Percentiles rank a stretch among this genome's conserved stretches.
Evolutionary conservation across 345 rosid genomes (phyloP).

Genomic region (Acer saccharum): DNA sequence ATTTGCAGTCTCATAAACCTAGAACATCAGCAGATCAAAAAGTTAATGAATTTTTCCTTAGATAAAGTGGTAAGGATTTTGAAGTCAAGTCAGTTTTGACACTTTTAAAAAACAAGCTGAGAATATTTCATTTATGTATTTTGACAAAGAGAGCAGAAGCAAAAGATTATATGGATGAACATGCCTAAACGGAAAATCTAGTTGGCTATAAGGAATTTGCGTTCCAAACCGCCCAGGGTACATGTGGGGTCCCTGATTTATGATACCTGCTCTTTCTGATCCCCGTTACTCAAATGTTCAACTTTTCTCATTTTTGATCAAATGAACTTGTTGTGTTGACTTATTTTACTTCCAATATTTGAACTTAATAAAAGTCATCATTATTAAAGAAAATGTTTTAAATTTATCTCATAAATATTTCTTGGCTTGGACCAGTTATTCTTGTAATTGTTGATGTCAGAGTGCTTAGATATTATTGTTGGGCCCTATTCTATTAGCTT

Average conservation of each 20-base stretch:
- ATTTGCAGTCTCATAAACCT: conserved; percentile 1
- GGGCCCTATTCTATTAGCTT: neutral
- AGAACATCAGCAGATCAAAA: neutral
- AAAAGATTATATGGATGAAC: neutral
- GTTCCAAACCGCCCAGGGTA: neutral
- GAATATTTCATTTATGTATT: neutral
- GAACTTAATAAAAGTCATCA: neutral
- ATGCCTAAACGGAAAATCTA: neutral
- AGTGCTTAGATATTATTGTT: neutral
- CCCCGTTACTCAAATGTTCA: neutral
- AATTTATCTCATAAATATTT: neutral
- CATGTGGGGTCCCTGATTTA: neutral
- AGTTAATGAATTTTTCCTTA: neutral
- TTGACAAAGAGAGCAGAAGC: neutral
- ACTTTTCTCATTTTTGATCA: neutral
- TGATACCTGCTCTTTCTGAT: neutral
- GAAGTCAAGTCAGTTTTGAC: neutral
- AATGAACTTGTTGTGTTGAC: neutral
- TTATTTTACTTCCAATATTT: neutral
- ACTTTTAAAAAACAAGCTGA: neutral
- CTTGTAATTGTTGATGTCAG: neutral
- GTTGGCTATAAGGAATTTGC: neutral
- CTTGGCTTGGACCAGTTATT: neutral
- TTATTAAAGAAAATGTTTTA: neutral
- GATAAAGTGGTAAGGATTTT: neutral